Conservation (phyloP, 2,329 filamentous ascomycete species). For the Penicillium sp. region DNA sequence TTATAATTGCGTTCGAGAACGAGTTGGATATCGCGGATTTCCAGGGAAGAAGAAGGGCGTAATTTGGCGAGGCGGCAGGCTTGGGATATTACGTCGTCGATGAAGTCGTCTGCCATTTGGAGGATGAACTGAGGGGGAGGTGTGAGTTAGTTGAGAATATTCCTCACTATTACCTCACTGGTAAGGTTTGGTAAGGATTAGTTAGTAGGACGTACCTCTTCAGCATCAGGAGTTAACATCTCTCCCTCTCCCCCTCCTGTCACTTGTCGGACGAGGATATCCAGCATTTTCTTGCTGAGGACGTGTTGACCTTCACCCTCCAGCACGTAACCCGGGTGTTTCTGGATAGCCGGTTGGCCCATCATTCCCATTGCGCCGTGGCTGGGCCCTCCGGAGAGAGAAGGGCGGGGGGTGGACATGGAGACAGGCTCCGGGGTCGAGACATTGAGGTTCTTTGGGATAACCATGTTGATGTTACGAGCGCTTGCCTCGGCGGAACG, state of each 20-base stretch:
- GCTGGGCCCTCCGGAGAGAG: conserved; percentile 74
- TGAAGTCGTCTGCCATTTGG: conserved; percentile 88
- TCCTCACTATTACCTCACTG: too few species aligned
- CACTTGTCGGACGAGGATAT: conserved; percentile 92
- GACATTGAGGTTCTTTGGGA: conserved; percentile 78
- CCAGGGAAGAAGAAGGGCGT: conserved; percentile 84
- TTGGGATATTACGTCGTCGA: conserved; percentile 84
- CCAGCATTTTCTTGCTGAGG: conserved; percentile 96
- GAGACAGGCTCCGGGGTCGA: conserved; percentile 73
- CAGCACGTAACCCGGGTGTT: conserved; percentile 80
- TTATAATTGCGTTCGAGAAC: conserved; percentile 85
- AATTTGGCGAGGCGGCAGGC: conserved; percentile 93
- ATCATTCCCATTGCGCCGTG: conserved; percentile 80
- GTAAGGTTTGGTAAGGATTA: background rate
- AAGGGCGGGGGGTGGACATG: conserved; percentile 76
- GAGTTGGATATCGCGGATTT: conserved; percentile 84
- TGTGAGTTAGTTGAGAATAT: background rate
- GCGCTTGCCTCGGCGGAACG: conserved; percentile 44
- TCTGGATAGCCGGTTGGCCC: conserved; percentile 81
- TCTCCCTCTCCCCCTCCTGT: conserved; percentile 79
- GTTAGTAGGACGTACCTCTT: conserved; percentile 72
- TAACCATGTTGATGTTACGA: conserved; percentile 71
- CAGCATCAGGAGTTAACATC: conserved; percentile 84
- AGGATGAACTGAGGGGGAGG: conserved; percentile 70
- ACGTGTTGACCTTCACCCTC: conserved; percentile 92